phyloP scores from a whole-genome alignment of 495 filamentous ascomycete species.

The Articulospora tetracladia region DNA sequence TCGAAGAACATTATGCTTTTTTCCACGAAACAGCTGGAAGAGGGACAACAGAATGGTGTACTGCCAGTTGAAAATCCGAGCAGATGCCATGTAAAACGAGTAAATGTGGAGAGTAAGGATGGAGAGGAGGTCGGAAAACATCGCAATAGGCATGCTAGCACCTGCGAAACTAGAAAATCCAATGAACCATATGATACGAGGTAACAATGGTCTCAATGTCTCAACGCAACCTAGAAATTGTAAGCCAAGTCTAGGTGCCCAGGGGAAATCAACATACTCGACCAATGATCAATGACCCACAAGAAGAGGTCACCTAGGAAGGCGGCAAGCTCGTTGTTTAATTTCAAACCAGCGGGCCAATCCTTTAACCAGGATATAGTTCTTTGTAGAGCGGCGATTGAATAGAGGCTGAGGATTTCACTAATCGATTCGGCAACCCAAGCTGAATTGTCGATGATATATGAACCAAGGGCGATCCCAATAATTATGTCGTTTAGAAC shows the following conservation, averaged over 20 bases:
- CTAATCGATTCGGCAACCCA: conserved; percentile 84
- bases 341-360: conserved; percentile 95
- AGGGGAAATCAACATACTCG: conserved; percentile 45
- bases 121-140: conserved; percentile 92
- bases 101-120: conserved; percentile 94
- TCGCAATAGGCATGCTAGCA: conserved; percentile 92
- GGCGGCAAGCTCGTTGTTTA: conserved; percentile 89
- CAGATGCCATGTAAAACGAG: conserved; percentile 94
- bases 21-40: conserved; percentile 96
- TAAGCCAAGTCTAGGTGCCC: conserved; percentile 15
- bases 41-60: conserved; percentile 92
- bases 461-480: conserved; percentile 91
- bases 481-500: conserved; percentile 99
- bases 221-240: conserved; percentile 58
- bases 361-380: conserved; percentile 96
- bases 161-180: conserved; percentile 94
- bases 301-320: conserved; percentile 94
- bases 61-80: conserved; percentile 97
- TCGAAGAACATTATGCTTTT: conserved; percentile 94
- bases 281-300: conserved; percentile 99
- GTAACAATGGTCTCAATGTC: conserved; percentile 72
- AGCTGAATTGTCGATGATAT: conserved; percentile 91
- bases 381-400: conserved; percentile 80
- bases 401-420: conserved; percentile 72
- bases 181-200: conserved; percentile 86